Evolutionary conservation across 345 rosid genomes (phyloP).

Genomic region (Nephelium lappaceum): DNA sequence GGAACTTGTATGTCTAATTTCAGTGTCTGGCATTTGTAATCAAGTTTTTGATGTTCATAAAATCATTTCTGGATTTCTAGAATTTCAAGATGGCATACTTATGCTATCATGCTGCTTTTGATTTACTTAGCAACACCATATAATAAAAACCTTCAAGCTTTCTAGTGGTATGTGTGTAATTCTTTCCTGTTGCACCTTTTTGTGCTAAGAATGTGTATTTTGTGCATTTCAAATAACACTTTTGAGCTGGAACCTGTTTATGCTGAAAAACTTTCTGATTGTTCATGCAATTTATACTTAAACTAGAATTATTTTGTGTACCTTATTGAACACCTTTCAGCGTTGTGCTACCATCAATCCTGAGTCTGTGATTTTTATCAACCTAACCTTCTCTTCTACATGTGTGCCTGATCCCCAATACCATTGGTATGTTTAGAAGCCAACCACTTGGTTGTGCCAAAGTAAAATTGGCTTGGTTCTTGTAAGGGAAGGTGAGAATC

Average conservation of each 20-base stretch:
- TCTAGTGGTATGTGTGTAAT: background rate
- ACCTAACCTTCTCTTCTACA: background rate
- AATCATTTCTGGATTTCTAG: background rate
- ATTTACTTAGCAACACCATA: background rate
- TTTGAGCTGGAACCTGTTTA: background rate
- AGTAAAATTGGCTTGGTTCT: conserved; percentile 12
- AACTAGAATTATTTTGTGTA: background rate
- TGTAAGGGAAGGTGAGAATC: conserved; percentile 38
- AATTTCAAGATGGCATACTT: background rate
- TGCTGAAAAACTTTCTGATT: background rate
- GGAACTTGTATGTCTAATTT: background rate
- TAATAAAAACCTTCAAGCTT: background rate
- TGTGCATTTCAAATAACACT: background rate
- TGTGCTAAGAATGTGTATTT: background rate
- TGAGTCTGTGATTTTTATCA: background rate
- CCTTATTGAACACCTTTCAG: background rate
- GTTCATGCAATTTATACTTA: background rate
- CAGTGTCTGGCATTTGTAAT: background rate
- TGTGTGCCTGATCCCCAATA: background rate
- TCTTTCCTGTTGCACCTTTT: background rate
- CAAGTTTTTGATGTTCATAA: too few relatives aligned
- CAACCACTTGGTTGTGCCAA: background rate
- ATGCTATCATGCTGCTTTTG: background rate
- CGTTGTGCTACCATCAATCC: background rate
- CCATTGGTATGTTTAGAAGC: background rate